phyloP scores from a whole-genome alignment of 164 flowering plant genomes.

The Magnolia kwangsiensis region DNA sequence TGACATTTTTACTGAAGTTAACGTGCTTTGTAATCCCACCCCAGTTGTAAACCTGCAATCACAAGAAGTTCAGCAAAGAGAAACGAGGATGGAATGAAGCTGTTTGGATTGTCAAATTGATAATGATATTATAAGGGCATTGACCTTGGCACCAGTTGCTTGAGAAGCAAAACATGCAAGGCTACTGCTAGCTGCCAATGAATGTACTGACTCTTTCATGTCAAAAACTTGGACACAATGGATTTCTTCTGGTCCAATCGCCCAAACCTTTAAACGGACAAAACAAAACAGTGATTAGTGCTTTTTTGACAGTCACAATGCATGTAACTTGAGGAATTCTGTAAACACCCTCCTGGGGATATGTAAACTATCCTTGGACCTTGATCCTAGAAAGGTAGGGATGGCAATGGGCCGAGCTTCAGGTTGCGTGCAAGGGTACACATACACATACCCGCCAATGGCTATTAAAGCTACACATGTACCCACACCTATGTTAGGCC shows the following conservation, averaged over 20 bases:
- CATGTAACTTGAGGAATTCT: too few relatives aligned
- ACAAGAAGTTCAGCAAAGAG: constrained; percentile 5
- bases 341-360: too few relatives aligned
- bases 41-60: constrained; percentile 56
- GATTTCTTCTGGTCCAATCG: constrained; percentile 52
- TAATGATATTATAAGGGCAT: neutral
- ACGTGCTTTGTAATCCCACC: constrained; percentile 52
- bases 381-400: too few relatives aligned
- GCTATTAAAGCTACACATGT: too few relatives aligned
- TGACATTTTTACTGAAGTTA: constrained; percentile 59
- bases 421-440: too few relatives aligned
- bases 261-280: constrained; percentile 52
- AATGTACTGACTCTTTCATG: constrained; percentile 51
- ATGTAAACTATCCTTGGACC: too few relatives aligned
- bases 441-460: too few relatives aligned
- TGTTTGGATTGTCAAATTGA: neutral
- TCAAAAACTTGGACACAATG: constrained; percentile 61
- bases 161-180: constrained; percentile 57
- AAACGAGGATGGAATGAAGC: neutral
- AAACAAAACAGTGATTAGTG: neutral
- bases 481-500: too few relatives aligned
- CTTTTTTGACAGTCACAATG: too few relatives aligned
- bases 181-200: constrained; percentile 37
- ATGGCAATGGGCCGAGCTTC: too few relatives aligned
- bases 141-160: constrained; percentile 66